Evolutionary conservation across 2,329 filamentous ascomycete species (phyloP), one percentile per base, ranked within the genome.

Genomic region (Epicoccum nigrum): DNA sequence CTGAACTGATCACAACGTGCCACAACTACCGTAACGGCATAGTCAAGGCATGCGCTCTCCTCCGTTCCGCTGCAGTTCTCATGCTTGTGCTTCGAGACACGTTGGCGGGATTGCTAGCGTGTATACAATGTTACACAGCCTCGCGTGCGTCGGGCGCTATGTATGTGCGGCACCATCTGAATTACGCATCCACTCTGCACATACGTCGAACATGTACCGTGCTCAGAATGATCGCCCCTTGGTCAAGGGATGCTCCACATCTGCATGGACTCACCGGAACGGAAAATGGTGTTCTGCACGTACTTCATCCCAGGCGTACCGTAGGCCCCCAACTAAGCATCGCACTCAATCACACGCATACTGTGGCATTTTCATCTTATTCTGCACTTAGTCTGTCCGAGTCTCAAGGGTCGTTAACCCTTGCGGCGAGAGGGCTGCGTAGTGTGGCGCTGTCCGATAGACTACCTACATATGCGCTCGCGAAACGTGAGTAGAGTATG

Each of bases 121-220:
- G 34, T 42, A 37, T 31, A 41, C 41, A 11, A 30, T 13, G 30
- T 41, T 45, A 35, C 30, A 41, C 41, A 31, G 31, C 41, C 21
- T 28, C 9, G 4, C 34, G 12, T 38, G 19, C 34, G 23, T 32
- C 15, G 23, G 19, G 8, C 25, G n/a, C 19, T 25, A 25, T 31
- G 25, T 25, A 25, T 31, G 25, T 28, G 16, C 8, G 16, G 41
- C 33, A 28, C 27, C 20, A 15, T 40, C 15, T 34, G 15, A 33
- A n/a, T 3, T 33, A 9, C 30, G 23, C 35, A n/a, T n/a, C n/a
- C n/a, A n/a, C 21, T 35, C 17, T 16, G 30, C 17, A 11, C 28
- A 30, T 12, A 6, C 23, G 23, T 25, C 28, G 28, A 30, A 30
- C 13, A 30, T 7, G 28, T 30, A 30, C 12, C 13, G 11, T 30